Percentiles rank a stretch among this genome's conserved stretches.
phyloP scores from a whole-genome alignment of 331 rosid genomes.

The Quercus phellos region DNA sequence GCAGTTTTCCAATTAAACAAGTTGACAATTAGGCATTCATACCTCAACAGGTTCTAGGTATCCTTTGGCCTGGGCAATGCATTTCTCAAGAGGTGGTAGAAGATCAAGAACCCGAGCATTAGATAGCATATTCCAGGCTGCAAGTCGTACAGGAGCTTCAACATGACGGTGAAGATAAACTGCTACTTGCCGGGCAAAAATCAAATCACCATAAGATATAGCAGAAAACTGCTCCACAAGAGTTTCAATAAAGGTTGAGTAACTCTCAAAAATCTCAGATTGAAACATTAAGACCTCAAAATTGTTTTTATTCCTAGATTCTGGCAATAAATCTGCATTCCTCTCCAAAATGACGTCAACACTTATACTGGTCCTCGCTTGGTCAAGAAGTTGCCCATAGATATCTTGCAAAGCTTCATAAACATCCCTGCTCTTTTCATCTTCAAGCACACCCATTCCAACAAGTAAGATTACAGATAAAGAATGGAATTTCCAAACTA shows the following conservation, averaged over 20 bases:
- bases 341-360: constrained; percentile 13
- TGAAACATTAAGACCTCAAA: constrained; percentile 59
- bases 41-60: constrained; percentile 94
- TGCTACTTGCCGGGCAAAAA: constrained; percentile 87
- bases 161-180: constrained; percentile 70
- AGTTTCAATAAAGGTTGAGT: constrained; percentile 69
- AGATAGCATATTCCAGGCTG: constrained; percentile 74
- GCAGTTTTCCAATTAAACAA: not conserved
- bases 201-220: constrained; percentile 72
- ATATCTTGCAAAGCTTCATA: constrained; percentile 86
- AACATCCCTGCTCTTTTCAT: constrained; percentile 56
- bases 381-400: constrained; percentile 68
- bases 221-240: constrained; percentile 92
- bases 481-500: constrained; percentile 89
- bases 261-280: constrained; percentile 67
- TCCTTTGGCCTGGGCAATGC: constrained; percentile 63
- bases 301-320: constrained; percentile 31
- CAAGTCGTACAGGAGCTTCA: constrained; percentile 69
- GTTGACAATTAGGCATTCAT: constrained; percentile 12
- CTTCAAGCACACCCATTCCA: constrained; percentile 79
- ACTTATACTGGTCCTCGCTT: constrained; percentile 35
- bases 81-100: constrained; percentile 72
- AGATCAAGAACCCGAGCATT: constrained; percentile 81
- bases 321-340: constrained; percentile 4
- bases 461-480: constrained; percentile 73